Evolutionary conservation across 495 filamentous ascomycete species (phyloP).

Genomic region (Trichocladium uniseriatum): DNA sequence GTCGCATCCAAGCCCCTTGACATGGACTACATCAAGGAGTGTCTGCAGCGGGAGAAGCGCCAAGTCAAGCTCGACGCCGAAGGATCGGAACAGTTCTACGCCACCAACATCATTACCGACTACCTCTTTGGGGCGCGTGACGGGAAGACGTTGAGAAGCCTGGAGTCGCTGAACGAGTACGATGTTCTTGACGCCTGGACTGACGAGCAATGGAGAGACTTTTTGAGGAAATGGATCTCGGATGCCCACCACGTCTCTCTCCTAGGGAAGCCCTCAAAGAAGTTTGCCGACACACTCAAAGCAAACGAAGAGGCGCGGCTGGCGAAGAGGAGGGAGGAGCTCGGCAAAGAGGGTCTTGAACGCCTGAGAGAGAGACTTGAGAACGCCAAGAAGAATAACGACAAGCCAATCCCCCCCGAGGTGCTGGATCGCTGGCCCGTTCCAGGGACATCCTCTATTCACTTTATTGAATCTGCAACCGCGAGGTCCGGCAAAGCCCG

Average conservation of each 20-base stretch:
- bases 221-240: constrained; percentile 73
- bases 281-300: constrained; percentile 63
- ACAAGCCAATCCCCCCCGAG: constrained; percentile 66
- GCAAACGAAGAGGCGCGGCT: constrained; percentile 55
- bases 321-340: constrained; percentile 41
- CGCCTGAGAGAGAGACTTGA: constrained; percentile 67
- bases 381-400: constrained; percentile 68
- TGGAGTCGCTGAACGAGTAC: constrained; percentile 62
- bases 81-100: constrained; percentile 61
- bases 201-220: constrained; percentile 72
- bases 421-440: constrained; percentile 72
- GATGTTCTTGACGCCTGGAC: constrained; percentile 70
- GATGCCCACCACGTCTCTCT: constrained; percentile 82
- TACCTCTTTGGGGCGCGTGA: constrained; percentile 84
- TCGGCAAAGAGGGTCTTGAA: constrained; percentile 50
- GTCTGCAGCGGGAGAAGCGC: constrained; percentile 65
- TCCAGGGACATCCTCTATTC: constrained; percentile 75
- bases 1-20: constrained; percentile 72
- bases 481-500: constrained; percentile 76
- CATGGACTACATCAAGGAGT: constrained; percentile 81
- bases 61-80: constrained; percentile 75
- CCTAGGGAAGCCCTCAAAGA: constrained; percentile 69
- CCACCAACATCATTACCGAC: constrained; percentile 75
- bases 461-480: constrained; percentile 84
- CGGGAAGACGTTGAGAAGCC: constrained; percentile 64